Evolutionary conservation across 2,329 filamentous ascomycete species (phyloP).

Genomic region (Alternaria sp.): DNA sequence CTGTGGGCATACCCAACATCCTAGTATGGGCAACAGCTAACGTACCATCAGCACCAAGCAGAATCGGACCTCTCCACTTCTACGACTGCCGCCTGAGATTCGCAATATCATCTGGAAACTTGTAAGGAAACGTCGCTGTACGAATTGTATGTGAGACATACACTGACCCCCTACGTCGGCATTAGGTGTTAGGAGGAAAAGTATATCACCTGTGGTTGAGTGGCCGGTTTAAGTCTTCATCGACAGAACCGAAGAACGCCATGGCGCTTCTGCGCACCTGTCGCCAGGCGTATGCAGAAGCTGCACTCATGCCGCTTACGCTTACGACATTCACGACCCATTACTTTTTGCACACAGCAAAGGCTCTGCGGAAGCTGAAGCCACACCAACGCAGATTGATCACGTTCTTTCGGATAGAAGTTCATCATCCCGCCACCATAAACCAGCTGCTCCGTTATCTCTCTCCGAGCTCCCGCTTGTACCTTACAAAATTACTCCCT

Average conservation of each 20-base stretch:
- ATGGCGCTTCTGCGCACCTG: conserved; percentile 12
- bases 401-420: background rate
- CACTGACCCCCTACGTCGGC: background rate
- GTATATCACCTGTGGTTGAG: background rate
- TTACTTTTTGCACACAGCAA: rapidly evolving
- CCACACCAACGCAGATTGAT: background rate
- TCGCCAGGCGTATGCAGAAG: conserved; percentile 25
- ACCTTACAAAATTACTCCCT: background rate
- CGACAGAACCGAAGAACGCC: background rate
- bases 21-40: background rate
- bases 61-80: conserved; percentile 20
- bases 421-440: too few species aligned
- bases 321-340: background rate
- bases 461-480: too few species aligned
- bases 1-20: conserved; percentile 6
- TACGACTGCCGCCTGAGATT: conserved; percentile 25
- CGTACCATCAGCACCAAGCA: conserved; percentile 5
- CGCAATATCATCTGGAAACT: conserved; percentile 24
- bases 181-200: conserved; percentile 15
- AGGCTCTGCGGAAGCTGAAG: background rate
- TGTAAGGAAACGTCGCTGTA: background rate
- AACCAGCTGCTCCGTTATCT: too few species aligned
- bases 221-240: background rate
- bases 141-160: background rate
- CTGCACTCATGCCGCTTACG: conserved; percentile 5